Conservation (phyloP, 768 basidiomycete genomes). For the Mycena vitilis region DNA sequence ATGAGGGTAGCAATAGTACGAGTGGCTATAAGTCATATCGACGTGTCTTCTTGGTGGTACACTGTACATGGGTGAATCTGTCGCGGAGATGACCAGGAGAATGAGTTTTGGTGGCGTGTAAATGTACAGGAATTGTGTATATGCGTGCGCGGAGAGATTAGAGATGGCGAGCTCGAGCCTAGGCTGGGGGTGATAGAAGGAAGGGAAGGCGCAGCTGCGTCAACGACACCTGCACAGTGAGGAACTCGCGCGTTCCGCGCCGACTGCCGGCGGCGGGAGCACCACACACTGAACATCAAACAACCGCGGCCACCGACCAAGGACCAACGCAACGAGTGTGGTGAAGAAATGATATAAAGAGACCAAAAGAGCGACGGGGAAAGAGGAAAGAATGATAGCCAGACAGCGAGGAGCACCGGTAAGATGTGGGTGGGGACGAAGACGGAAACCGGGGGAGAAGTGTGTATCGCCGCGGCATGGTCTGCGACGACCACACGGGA, state of each 20-base stretch:
- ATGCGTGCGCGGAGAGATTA: slow-evolving; percentile 8
- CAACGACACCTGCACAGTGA: neutral
- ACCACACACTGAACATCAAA: slow-evolving; percentile 8
- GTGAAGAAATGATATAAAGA: slow-evolving; percentile 17
- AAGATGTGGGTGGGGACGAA: slow-evolving; percentile 11
- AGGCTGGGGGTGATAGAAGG: neutral
- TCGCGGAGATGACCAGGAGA: slow-evolving; percentile 17
- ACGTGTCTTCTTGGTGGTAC: slow-evolving; percentile 19
- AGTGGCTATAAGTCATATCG: slow-evolving; percentile 11
- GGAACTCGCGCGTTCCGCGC: neutral
- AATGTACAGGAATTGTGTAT: slow-evolving; percentile 23
- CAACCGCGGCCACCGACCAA: slow-evolving; percentile 18
- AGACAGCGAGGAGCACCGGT: slow-evolving; percentile 15
- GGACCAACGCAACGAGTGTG: slow-evolving; percentile 31
- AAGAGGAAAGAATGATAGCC: slow-evolving; percentile 15
- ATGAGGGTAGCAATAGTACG: slow-evolving; percentile 10
- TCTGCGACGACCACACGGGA: slow-evolving; percentile 18
- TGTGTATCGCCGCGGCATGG: slow-evolving; percentile 23
- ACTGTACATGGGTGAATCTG: slow-evolving; percentile 24
- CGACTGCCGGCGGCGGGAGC: neutral
- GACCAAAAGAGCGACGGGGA: slow-evolving; percentile 21
- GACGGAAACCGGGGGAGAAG: slow-evolving; percentile 13
- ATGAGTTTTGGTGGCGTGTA: slow-evolving; percentile 26
- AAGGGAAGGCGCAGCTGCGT: slow-evolving; percentile 1
- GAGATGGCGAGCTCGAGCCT: neutral